Percentiles rank a stretch among this genome's conserved stretches.
Evolutionary conservation across 2,329 filamentous ascomycete genomes (phyloP).

Genomic region (Diatrype stigma): DNA sequence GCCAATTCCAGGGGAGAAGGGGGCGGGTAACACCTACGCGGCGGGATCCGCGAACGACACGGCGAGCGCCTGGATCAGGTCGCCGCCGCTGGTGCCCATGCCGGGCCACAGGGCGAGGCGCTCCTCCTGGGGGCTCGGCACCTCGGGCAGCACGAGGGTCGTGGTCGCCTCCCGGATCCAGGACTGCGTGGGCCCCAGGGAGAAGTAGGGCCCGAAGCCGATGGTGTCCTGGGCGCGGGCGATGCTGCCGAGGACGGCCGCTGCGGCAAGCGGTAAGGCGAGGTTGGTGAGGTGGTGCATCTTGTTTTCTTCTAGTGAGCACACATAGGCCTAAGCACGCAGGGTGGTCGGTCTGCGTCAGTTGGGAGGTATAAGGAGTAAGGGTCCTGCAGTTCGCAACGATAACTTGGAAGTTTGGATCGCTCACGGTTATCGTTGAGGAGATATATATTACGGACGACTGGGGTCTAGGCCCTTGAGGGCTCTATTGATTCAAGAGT

Average conservation of each 20-base stretch:
- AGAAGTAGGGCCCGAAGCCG: constrained; percentile 27
- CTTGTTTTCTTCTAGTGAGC: too few species aligned
- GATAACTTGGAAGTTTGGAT: too few species aligned
- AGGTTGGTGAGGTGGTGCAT: neutral
- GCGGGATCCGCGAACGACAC: constrained; percentile 24
- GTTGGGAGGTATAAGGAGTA: too few species aligned
- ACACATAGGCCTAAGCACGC: too few species aligned
- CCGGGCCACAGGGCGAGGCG: constrained; percentile 30
- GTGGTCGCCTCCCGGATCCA: constrained; percentile 29
- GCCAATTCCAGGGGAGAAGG: neutral
- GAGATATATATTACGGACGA: too few species aligned
- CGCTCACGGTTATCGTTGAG: too few species aligned
- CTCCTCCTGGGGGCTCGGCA: constrained; percentile 21
- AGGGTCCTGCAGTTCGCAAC: too few species aligned
- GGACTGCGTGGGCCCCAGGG: constrained; percentile 25
- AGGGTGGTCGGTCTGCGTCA: too few species aligned
- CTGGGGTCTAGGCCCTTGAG: too few species aligned
- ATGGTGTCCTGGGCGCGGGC: constrained; percentile 10
- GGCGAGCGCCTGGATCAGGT: constrained; percentile 28
- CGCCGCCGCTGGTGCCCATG: constrained; percentile 28
- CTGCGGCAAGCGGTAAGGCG: neutral
- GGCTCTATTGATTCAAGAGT: too few species aligned
- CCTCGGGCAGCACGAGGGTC: constrained; percentile 24
- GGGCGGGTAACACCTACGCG: constrained; percentile 15
- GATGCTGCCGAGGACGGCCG: constrained; percentile 3